Base-by-base conservation (phyloP, 805 yeast species). In the Pichia manshurica region DNA sequence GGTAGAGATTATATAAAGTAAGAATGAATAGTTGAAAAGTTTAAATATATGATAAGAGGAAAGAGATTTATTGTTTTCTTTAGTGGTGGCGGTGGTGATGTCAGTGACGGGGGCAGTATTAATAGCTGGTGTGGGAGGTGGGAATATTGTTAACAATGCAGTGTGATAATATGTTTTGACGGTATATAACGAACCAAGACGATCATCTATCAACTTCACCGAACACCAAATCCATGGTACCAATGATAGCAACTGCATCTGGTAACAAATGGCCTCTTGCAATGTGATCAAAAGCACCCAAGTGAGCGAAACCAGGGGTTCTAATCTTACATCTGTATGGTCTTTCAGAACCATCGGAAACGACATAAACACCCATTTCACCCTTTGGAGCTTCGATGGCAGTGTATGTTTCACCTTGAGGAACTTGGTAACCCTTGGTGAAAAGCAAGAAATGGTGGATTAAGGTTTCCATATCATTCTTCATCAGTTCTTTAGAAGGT, bases 311-410 rank as follows among this genome's bases (percentile, higher is more conserved):
- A 39, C 96, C 95, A 42, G 96, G 96, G n/a, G 95, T 89, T 71
- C 96, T 82, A 61, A 87, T 87, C 73, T 86, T 87, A 74, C 95
- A 86, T 71, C 89, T 81, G 72, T 87, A 87, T 32, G 96, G 96
- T 68, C 93, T 79, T 72, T 87, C 96, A 50, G 84, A 69, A 47
- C 96, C 96, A 70, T 87, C 96, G 56, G 89, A 80, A 48, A 87
- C 95, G 45, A 87, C 82, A 62, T 82, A 87, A 47, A 86, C 95
- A 51, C 86, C 96, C 93, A 87, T 85, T 70, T 87, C 96, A 65
- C 96, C 96, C 78, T 87, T 87, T 65, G 96, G 96, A 21, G 96
- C 95, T 72, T 87, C 96, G 56, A 87, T 87, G 48, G 87, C 91
- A 44, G 93, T 85, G 66, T 87, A 87, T 10, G 96, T 84, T 71